phyloP scores from a whole-genome alignment of 2,329 filamentous ascomycete genomes.

The Scedosporium minutisporum region DNA sequence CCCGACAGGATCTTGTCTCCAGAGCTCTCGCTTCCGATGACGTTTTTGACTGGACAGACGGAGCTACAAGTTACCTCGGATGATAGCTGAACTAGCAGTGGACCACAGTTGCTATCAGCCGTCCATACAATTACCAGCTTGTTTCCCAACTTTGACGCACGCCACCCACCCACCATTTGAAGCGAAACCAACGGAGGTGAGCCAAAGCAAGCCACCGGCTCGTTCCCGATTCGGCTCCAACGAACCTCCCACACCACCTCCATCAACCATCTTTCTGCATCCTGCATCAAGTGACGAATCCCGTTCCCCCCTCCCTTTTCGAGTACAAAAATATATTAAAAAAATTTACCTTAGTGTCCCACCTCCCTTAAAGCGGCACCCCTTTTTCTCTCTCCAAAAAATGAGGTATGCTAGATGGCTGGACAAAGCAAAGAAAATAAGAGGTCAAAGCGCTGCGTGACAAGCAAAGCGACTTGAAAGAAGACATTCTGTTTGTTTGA shows the following conservation, averaged over 20 bases:
- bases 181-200: neutral
- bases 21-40: neutral
- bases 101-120: too few species aligned
- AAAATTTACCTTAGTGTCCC: too few species aligned
- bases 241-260: neutral
- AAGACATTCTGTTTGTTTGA: neutral
- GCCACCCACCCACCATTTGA: neutral
- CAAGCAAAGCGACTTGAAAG: neutral
- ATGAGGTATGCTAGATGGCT: neutral
- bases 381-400: too few species aligned
- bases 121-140: too few species aligned
- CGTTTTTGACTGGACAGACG: neutral
- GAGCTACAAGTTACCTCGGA: neutral
- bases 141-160: too few species aligned
- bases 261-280: too few species aligned
- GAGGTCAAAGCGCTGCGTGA: neutral
- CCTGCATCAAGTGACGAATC: too few species aligned
- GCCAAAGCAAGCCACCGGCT: neutral
- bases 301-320: too few species aligned
- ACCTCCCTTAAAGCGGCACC: too few species aligned
- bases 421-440: neutral
- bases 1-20: neutral
- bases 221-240: slow-evolving; percentile 1
- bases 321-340: too few species aligned
- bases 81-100: too few species aligned